Evolutionary conservation across 805 yeast genomes (phyloP).

Genomic region (Barnettozyma vustinii): DNA sequence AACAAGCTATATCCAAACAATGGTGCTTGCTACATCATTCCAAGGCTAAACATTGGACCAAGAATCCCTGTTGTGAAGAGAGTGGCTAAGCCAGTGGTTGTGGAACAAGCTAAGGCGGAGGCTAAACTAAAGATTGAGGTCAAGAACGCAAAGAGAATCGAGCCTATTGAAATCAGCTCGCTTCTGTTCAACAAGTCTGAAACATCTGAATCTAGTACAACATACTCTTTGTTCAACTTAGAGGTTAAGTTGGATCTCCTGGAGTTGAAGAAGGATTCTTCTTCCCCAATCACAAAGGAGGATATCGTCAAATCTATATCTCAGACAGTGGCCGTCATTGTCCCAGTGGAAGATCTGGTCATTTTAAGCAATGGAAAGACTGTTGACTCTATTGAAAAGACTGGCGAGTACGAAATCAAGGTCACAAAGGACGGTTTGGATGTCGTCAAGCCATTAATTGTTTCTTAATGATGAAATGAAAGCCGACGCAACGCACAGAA

Average conservation of each 20-base stretch:
- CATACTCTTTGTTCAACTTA: conserved; percentile 22
- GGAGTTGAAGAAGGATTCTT: conserved; percentile 1
- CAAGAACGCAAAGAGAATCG: conserved; percentile 6
- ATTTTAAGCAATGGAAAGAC: conserved; percentile 2
- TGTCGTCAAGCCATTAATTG: conserved; percentile 16
- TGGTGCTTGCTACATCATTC: conserved; percentile 66
- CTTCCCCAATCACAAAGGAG: conserved; percentile 9
- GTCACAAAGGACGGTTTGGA: conserved; percentile 13
- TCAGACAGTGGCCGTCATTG: conserved; percentile 9
- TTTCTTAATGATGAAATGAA: conserved; percentile 4
- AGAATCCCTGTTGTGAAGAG: conserved; percentile 24
- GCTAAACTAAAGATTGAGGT: conserved; percentile 1
- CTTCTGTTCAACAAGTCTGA: conserved; percentile 19
- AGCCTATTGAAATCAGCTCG: conserved; percentile 18
- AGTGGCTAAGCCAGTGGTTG: conserved; percentile 9
- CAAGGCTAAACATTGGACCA: conserved; percentile 20
- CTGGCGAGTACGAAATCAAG: conserved; percentile 18
- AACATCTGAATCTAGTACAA: conserved; percentile 3
- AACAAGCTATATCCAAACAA: conserved; percentile 64
- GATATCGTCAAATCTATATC: conserved; percentile 12
- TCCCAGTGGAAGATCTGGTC: conserved; percentile 17
- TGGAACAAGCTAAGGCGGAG: conserved; percentile 3
- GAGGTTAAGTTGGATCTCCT: conserved; percentile 15
- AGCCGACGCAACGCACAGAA: neutral
- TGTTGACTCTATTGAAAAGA: conserved; percentile 11